Evolutionary conservation across 2,329 filamentous ascomycete species (phyloP).

Genomic region (Gliomastix tumulicola): DNA sequence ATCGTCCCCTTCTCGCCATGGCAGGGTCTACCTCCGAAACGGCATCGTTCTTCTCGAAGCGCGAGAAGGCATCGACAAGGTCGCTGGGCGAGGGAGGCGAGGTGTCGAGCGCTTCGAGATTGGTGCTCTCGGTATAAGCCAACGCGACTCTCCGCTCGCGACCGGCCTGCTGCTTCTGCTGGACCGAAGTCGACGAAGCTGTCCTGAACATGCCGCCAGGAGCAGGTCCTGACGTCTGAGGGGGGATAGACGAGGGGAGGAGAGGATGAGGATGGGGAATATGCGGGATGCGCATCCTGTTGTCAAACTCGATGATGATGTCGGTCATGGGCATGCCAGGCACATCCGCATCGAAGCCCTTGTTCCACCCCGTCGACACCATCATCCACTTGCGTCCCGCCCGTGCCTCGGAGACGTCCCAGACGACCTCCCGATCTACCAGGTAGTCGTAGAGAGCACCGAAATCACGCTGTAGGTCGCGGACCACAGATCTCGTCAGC

Average conservation of each 20-base stretch:
- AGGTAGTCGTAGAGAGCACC: constrained; percentile 64
- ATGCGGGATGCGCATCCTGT: constrained; percentile 53
- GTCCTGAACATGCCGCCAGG: constrained; percentile 17
- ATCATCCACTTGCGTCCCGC: constrained; percentile 60
- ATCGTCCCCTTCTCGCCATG: constrained; percentile 49
- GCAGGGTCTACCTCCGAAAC: constrained; percentile 44
- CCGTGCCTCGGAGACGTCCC: constrained; percentile 56
- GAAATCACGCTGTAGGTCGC: constrained; percentile 58
- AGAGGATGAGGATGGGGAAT: constrained; percentile 62
- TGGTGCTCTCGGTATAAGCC: constrained; percentile 53
- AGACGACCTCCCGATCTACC: constrained; percentile 59
- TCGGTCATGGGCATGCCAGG: constrained; percentile 57
- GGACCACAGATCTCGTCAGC: constrained; percentile 52
- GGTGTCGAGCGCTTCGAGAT: constrained; percentile 47
- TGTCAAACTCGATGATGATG: constrained; percentile 60
- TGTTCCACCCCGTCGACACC: constrained; percentile 37
- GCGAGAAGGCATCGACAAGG: constrained; percentile 47
- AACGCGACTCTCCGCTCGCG: constrained; percentile 44
- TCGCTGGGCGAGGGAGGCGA: constrained; percentile 42
- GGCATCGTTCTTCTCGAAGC: constrained; percentile 48
- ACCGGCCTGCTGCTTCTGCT: constrained; percentile 18
- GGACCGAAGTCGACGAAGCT: too few relatives aligned
- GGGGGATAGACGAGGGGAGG: constrained; percentile 45
- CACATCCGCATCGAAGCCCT: constrained; percentile 40
- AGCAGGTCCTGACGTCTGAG: constrained; percentile 9